Percentiles rank a stretch among this genome's conserved stretches.
phyloP scores from a whole-genome alignment of 176 grass and related monocot species.

The Oryza glaberrima region DNA sequence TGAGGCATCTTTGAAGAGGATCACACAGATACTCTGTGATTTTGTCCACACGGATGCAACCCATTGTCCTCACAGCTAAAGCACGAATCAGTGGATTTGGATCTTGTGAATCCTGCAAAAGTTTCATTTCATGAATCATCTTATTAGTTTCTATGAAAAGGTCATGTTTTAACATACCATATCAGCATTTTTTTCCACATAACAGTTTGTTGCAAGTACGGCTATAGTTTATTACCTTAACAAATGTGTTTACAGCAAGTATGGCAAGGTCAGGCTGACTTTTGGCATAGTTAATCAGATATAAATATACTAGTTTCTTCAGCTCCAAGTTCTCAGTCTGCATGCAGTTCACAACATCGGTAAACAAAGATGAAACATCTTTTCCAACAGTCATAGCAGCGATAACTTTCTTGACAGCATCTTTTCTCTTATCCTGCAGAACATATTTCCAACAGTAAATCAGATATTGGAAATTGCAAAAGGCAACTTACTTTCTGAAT shows the following conservation, averaged over 20 bases:
- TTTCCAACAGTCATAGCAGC: constrained; percentile 99
- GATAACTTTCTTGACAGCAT: constrained; percentile 99
- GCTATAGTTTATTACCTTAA: constrained; percentile 66
- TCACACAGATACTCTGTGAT: constrained; percentile 99
- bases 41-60: constrained; percentile 98
- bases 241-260: constrained; percentile 99
- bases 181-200: background rate
- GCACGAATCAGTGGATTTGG: constrained; percentile 97
- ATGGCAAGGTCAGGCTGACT: constrained; percentile 99
- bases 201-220: constrained; percentile 30
- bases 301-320: constrained; percentile 98
- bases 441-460: constrained; percentile 10
- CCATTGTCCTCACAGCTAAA: constrained; percentile 99
- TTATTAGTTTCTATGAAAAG: background rate
- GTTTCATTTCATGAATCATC: constrained; percentile 18
- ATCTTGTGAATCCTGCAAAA: constrained; percentile 94
- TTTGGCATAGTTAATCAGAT: constrained; percentile 99
- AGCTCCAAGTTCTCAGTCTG: constrained; percentile 97
- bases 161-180: background rate
- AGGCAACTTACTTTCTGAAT: constrained; percentile 6
- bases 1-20: constrained; percentile 99
- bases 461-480: constrained; percentile 16
- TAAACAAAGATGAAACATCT: constrained; percentile 97
- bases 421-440: constrained; percentile 95
- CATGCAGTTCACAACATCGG: constrained; percentile 98